Evolutionary conservation across 495 filamentous ascomycete genomes (phyloP).

Genomic region (Chaetomium fimeti): DNA sequence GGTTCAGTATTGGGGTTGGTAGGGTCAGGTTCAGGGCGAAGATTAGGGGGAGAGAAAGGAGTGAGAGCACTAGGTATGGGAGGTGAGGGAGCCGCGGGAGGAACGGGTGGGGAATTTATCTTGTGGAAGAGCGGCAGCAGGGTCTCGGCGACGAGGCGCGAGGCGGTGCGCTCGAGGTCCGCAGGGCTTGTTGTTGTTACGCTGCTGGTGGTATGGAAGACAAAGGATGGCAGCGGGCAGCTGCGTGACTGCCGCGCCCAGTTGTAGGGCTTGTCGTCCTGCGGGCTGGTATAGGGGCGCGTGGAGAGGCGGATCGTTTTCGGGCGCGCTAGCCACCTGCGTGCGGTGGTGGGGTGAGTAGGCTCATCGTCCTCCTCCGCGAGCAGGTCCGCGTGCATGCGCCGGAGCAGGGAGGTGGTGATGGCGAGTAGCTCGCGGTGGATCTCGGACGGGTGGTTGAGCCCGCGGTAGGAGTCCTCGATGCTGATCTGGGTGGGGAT

Average conservation of each 20-base stretch:
- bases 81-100: neutral
- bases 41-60: too few relatives aligned
- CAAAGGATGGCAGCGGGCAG: constrained; percentile 66
- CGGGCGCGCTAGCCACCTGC: constrained; percentile 44
- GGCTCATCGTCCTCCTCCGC: constrained; percentile 23
- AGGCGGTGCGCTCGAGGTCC: too few relatives aligned
- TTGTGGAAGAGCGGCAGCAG: constrained; percentile 69
- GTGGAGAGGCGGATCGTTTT: constrained; percentile 76
- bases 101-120: constrained; percentile 53
- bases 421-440: constrained; percentile 60
- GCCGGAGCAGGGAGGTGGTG: constrained; percentile 65
- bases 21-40: too few relatives aligned
- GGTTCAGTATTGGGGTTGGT: constrained; percentile 39
- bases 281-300: constrained; percentile 53
- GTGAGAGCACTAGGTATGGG: neutral
- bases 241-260: constrained; percentile 65
- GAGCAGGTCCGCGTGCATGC: constrained; percentile 75
- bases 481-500: constrained; percentile 90
- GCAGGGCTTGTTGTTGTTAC: constrained; percentile 45
- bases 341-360: neutral
- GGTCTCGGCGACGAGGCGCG: constrained; percentile 65
- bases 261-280: constrained; percentile 28
- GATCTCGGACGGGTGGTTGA: constrained; percentile 61
- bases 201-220: constrained; percentile 61
- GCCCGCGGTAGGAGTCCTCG: constrained; percentile 76